Evolutionary conservation across 345 rosid species (phyloP), one percentile per base, ranked within the genome.

Genomic region (Garcia nutans): DNA sequence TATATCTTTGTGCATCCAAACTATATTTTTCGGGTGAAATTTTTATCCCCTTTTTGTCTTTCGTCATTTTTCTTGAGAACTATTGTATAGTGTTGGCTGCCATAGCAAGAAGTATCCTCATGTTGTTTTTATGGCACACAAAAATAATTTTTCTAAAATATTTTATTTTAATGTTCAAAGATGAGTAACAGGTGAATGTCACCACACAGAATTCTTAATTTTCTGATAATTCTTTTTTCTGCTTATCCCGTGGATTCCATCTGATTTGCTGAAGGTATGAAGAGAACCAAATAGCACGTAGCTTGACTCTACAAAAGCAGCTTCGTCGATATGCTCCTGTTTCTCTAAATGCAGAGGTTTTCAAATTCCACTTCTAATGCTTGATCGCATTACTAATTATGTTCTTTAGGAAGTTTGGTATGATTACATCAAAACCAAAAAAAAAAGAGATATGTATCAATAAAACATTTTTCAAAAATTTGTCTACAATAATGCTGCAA

Each of bases 301-400:
- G 84, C 79, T 76, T 85, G 81, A 79, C 87, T 73, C 87, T 95
- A 75, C 89, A 91, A 81, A 93, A 89, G 85, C 87, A 91, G 81
- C 93, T 95, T 57, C 79, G 55, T 24, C 87, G 93, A 81, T 95
- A 90, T 85, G 89, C 93, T 79, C 77, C 93, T 42, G 94, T 90
- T 87, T 78, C 96, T 69, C 91, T 95, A 5, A 73, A 77, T 83
- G 89, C 90, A 54, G 90, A 93, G 88, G 99, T 94, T 76, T 16
- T 73, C 59, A 57, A 42, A 59, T 74, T 63, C 73, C 66, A 5
- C 65, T 33, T 65, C 31, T 26, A 0, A 45, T 45, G 49, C 44
- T 12, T 50, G 17, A 15, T 23, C 8, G 60, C 23, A 24, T 52
- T 49, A 24, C 2, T 1, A 24, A 68, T 6, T 50, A 6, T 23